Conservation (phyloP, 208 protist genomes). For the Porcisia deanei region DNA sequence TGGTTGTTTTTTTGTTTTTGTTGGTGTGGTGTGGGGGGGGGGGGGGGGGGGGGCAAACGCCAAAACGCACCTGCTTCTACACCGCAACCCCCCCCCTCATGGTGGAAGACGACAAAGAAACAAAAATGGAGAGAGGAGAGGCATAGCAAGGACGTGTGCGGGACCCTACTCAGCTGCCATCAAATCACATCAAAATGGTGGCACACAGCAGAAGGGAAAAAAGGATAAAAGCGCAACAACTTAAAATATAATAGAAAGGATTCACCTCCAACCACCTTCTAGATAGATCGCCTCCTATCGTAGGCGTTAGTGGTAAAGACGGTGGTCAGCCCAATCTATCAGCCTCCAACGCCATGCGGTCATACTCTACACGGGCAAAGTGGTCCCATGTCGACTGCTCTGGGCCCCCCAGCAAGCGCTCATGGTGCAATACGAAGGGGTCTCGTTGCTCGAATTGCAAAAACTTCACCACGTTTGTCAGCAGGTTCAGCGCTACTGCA, state of each 20-base stretch:
- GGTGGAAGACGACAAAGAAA: constrained; percentile 9
- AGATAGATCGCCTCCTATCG: background rate
- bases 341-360: constrained; percentile 88
- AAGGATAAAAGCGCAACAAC: background rate
- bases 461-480: constrained; percentile 95
- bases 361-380: constrained; percentile 93
- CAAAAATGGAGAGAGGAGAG: background rate
- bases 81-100: background rate
- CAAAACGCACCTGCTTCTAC: background rate
- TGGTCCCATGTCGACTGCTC: constrained; percentile 91
- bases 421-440: constrained; percentile 80
- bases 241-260: background rate
- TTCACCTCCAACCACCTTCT: background rate
- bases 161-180: background rate
- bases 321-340: constrained; percentile 35
- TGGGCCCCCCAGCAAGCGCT: constrained; percentile 64
- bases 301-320: constrained; percentile 10
- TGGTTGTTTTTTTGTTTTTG: background rate
- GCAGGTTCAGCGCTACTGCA: constrained; percentile 90
- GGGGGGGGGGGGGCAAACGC: background rate
- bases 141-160: background rate
- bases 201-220: background rate
- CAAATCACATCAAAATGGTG: background rate
- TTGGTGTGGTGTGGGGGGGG: no score
- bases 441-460: constrained; percentile 93